These are phyloP conservation scores for Termitomyces sp. DNA, from an alignment of 768 basidiomycete genomes.

Conservation along the genomic window DNA sequence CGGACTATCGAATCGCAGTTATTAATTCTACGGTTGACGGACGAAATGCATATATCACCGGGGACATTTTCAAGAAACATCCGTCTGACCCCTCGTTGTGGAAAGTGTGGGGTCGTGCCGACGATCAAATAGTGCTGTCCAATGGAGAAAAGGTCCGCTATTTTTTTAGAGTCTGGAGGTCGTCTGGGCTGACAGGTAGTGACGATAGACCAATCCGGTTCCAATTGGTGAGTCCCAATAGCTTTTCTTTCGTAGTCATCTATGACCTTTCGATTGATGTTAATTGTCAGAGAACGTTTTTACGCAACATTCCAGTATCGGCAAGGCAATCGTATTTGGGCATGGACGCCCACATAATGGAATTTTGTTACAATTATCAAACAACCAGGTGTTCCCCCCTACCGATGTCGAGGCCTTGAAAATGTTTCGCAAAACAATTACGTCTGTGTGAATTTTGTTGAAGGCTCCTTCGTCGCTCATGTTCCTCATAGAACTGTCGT, in stretches of 20 bases:
- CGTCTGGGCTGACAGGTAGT: neutral
- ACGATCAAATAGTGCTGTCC: constrained; percentile 40
- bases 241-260: neutral
- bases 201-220: constrained; percentile 7
- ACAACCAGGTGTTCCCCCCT: neutral
- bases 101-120: constrained; percentile 28
- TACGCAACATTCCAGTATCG: neutral
- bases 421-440: constrained; percentile 1
- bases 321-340: constrained; percentile 4
- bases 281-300: constrained; percentile 2
- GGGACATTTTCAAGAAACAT: constrained; percentile 37
- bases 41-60: constrained; percentile 32
- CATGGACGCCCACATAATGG: neutral
- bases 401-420: neutral
- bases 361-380: constrained; percentile 1
- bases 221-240: constrained; percentile 1
- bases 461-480: neutral
- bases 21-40: constrained; percentile 30
- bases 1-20: constrained; percentile 1
- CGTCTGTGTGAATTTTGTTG: neutral
- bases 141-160: constrained; percentile 34
- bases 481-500: constrained; percentile 29
- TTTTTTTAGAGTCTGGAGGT: neutral
- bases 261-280: neutral
- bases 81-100: constrained; percentile 29